Conservation (phyloP, 2,329 filamentous ascomycete species). For the Colletotrichum sansevieriae region DNA sequence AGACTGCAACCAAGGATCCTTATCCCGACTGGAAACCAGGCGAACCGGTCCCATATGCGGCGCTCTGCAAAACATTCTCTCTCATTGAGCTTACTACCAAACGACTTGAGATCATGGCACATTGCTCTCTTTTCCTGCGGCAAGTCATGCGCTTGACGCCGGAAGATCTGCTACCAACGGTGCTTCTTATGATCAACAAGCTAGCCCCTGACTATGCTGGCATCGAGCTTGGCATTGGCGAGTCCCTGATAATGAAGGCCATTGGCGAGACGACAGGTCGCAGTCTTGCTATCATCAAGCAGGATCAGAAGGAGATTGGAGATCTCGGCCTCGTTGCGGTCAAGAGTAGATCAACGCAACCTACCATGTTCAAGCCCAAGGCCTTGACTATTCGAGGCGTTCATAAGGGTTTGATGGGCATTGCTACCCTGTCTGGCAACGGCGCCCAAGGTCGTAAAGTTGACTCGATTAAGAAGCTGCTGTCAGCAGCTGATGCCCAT, state of each 20-base stretch:
- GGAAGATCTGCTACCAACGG: constrained; percentile 85
- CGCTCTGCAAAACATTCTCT: constrained; percentile 93
- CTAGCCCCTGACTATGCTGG: constrained; percentile 96
- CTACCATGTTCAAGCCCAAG: constrained; percentile 98
- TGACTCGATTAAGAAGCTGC: constrained; percentile 92
- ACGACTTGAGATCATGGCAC: constrained; percentile 85
- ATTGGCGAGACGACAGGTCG: constrained; percentile 95
- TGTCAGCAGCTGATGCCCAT: constrained; percentile 88
- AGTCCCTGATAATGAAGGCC: constrained; percentile 98
- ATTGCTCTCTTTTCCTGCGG: constrained; percentile 90
- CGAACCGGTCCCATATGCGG: constrained; percentile 91
- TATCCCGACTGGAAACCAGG: constrained; percentile 96
- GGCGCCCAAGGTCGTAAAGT: constrained; percentile 93
- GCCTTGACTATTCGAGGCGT: constrained; percentile 88
- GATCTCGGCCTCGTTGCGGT: constrained; percentile 95
- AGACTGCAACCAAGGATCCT: constrained; percentile 77
- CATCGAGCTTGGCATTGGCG: constrained; percentile 97
- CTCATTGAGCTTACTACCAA: constrained; percentile 96
- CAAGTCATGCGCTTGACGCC: constrained; percentile 96
- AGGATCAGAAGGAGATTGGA: constrained; percentile 95
- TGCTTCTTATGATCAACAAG: constrained; percentile 98
- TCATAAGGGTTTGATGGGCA: constrained; percentile 87
- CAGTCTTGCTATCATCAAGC: constrained; percentile 89
- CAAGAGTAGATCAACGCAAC: constrained; percentile 94
- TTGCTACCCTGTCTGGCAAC: constrained; percentile 88